Evolutionary conservation across 345 rosid genomes (phyloP).

Genomic region (Syzygium oleosum): DNA sequence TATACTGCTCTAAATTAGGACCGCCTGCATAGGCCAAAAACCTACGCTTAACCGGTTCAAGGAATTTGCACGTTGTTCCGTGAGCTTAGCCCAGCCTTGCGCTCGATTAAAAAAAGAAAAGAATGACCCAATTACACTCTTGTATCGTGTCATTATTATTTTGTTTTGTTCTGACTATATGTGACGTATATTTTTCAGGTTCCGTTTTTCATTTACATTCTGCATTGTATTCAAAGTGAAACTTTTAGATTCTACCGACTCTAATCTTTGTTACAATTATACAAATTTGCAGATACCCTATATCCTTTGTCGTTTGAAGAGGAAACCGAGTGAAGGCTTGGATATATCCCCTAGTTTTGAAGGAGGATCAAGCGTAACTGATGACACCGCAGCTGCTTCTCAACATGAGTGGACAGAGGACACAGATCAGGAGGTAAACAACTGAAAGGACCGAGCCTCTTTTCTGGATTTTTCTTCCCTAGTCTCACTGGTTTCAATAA

Average conservation of each 20-base stretch:
- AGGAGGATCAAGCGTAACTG: not conserved
- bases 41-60: not conserved
- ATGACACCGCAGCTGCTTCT: not conserved
- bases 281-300: not conserved
- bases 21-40: fast-evolving
- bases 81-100: not conserved
- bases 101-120: not conserved
- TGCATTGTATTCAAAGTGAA: not conserved
- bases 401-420: not conserved
- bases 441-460: not conserved
- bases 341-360: not conserved
- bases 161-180: not conserved
- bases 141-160: not conserved
- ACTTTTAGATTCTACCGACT: not conserved
- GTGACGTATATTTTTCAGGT: not conserved
- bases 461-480: not conserved
- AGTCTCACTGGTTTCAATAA: not conserved
- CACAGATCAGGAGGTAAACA: not conserved
- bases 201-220: not conserved
- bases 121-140: not conserved
- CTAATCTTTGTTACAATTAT: not conserved
- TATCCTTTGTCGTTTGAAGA: not conserved
- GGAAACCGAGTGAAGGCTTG: not conserved
- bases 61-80: not conserved
- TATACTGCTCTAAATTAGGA: not conserved